phyloP scores from a whole-genome alignment of 139 green algal species.

The Closterium sp. region DNA sequence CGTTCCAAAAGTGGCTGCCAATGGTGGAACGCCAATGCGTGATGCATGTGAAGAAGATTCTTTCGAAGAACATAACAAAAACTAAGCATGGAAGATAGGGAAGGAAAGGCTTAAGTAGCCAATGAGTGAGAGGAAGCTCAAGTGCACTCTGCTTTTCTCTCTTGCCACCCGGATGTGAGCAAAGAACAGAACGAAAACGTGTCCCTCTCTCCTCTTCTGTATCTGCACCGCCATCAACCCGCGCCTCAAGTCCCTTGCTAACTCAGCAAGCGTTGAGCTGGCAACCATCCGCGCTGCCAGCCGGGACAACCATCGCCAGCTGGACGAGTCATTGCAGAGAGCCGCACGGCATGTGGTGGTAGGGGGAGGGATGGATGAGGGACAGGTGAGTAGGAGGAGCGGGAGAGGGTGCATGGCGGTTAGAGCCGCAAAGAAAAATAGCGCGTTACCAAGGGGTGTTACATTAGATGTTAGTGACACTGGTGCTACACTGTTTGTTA shows the following conservation, averaged over 20 bases:
- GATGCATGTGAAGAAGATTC: too few relatives aligned
- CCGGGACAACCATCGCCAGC: slow-evolving; percentile 14
- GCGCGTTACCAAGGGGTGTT: slow-evolving; percentile 22
- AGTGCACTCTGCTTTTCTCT: too few relatives aligned
- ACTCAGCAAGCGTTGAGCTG: slow-evolving; percentile 22
- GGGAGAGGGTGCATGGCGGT: slow-evolving; percentile 31
- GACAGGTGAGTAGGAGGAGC: slow-evolving; percentile 10
- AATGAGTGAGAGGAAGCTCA: too few relatives aligned
- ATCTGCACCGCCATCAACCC: slow-evolving; percentile 17
- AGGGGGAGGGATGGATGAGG: slow-evolving; percentile 14
- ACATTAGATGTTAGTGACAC: slow-evolving; percentile 43
- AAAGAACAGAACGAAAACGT: too few relatives aligned
- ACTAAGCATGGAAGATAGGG: too few relatives aligned
- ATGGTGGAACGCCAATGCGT: too few relatives aligned
- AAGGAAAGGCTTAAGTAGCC: too few relatives aligned
- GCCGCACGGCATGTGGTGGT: not conserved
- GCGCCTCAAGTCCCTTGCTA: not conserved
- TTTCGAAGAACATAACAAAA: too few relatives aligned
- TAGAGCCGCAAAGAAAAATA: slow-evolving; percentile 13
- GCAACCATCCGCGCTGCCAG: not conserved
- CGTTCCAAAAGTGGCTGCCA: too few relatives aligned
- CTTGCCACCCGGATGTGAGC: too few relatives aligned
- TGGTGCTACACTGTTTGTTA: slow-evolving; percentile 35
- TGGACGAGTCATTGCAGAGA: slow-evolving; percentile 16
- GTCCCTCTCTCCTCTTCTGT: not conserved